Evolutionary conservation across 2,329 filamentous ascomycete species (phyloP).

Genomic region (Ustulina deusta): DNA sequence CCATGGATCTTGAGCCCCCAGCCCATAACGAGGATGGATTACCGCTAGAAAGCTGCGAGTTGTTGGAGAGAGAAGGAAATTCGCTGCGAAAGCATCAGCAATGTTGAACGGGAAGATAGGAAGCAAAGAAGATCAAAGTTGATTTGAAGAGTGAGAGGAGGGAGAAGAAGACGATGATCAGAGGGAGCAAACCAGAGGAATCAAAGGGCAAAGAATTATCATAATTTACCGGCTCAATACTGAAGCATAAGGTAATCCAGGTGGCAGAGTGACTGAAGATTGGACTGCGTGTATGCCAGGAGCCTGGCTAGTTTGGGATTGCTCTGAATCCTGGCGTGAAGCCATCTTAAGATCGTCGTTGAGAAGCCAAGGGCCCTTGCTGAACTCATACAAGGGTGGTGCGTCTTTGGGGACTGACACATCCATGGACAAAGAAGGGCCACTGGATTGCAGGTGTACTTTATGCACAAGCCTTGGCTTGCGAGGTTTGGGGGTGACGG

Average conservation of each 20-base stretch:
- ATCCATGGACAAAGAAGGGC: slow-evolving; percentile 32
- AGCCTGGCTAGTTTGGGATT: slow-evolving; percentile 9
- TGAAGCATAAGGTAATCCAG: slow-evolving; percentile 43
- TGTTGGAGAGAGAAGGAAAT: slow-evolving; percentile 74
- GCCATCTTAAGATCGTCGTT: slow-evolving; percentile 4
- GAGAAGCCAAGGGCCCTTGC: slow-evolving; percentile 3
- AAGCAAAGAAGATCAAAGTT: not conserved
- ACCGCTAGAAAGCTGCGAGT: slow-evolving; percentile 64
- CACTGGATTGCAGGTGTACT: slow-evolving; percentile 38
- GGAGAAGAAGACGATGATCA: not conserved
- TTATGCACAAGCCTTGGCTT: slow-evolving; percentile 44
- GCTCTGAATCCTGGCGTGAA: not conserved
- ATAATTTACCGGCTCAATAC: slow-evolving; percentile 48
- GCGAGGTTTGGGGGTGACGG: slow-evolving; percentile 25
- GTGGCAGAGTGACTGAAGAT: slow-evolving; percentile 11
- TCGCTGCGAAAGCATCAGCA: slow-evolving; percentile 61
- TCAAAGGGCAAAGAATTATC: slow-evolving; percentile 15
- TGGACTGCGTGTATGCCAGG: slow-evolving; percentile 1
- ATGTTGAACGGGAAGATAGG: not conserved
- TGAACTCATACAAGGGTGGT: not conserved
- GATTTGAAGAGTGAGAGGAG: not conserved
- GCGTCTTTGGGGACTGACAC: not conserved
- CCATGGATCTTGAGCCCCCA: slow-evolving; percentile 61
- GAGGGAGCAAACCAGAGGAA: not conserved
- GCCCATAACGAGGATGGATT: slow-evolving; percentile 67